Base-by-base conservation (phyloP, 768 basidiomycete species). In the Termitomyces sp. region DNA sequence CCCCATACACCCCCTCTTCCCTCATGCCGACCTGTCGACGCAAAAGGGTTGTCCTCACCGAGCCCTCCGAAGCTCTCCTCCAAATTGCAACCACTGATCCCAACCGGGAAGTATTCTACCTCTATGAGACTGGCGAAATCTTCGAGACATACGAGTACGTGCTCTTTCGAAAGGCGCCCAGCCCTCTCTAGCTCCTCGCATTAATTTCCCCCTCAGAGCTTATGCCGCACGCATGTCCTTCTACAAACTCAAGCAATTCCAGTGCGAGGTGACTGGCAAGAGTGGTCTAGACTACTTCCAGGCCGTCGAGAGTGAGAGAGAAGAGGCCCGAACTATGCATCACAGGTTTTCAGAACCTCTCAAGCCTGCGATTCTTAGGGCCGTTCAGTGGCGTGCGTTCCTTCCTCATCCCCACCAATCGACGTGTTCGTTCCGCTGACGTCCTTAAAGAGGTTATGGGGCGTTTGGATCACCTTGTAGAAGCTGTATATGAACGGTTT, bases 211-310 rank as follows among this genome's bases (percentile, higher is more conserved):
- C 51, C 48, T 61, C 67, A 82, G 80, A 66, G 85, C 92, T 24
- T 98, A 96, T 76, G 84, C 90, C 46, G 84, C 91, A 34, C 88
- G 96, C 65, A 90, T 96, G 83, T 88, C 91, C 59, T 98, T 97
- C 79, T 97, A 97, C 77, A 83, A 86, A 55, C 82, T 92, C 59
- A 94, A 92, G 68, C 88, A 94, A 67, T 98, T 98, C 74, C 93
- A 96, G 68, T 98, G 96, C 70, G 96, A 98, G 76, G 92, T 95
- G 66, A 94, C 92, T 34, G 94, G 95, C 72, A 96, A 94, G 76
- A 89, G 91, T 63, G 87, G 88, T 55, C 81, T 98, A 54, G 90
- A 92, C 76, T 99, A 94, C 74, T 97, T 95, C 72, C 86, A 93
- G 67, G 97, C 97, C 24, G 79, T 95, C 46, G 87, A 92, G 64